Evolutionary conservation across 768 basidiomycete genomes (phyloP), one percentile per base, ranked within the genome.

Genomic region (Leccinum aurantiacum): DNA sequence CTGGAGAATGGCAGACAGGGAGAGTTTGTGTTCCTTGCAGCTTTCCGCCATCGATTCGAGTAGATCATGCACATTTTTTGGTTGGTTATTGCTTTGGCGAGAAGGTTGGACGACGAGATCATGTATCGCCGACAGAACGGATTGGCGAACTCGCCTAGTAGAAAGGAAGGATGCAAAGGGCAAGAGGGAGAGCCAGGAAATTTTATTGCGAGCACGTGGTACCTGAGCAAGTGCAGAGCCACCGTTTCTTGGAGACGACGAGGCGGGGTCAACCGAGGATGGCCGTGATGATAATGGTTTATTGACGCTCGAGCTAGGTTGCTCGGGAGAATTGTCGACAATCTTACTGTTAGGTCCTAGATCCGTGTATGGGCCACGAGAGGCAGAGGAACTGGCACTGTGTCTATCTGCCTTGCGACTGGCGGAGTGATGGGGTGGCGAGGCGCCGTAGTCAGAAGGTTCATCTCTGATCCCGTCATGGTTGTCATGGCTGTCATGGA

Each of bases 31-130:
- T 1, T 79, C 69, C 3, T 33, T 13, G 64, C 89, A 91, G 0
- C 82, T 84, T 24, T 85, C 83, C 0, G 80, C 79, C 62, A 87
- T 86, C 66, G 83, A 85, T 31, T 80, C 78, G 8, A 91, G 79
- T 22, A 89, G 80, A 29, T 64, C 67, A 3, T 73, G 61, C 0
- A 77, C 75, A 8, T 58, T 57, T 17, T 35, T 56, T 22, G 47
- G 58, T 13, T 58, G 51, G 1, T 13, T 19, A 17, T 22, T 31
- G 35, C 25, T 22, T 25, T 19, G 15, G 13, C 49, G 63, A 14
- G 62, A 59, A 1, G 61, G 57, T 4, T 61, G 57, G 13, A 58
- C 22, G 10, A 84, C 80, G 29, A 86, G 76, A 65, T 87, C 87
- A 11, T 79, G 78, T 10, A 89, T 63, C 19, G 84, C 77, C 2